These are phyloP conservation scores for Castanea crenata DNA, from an alignment of 306 rosid genomes.

Conservation along the genomic window DNA sequence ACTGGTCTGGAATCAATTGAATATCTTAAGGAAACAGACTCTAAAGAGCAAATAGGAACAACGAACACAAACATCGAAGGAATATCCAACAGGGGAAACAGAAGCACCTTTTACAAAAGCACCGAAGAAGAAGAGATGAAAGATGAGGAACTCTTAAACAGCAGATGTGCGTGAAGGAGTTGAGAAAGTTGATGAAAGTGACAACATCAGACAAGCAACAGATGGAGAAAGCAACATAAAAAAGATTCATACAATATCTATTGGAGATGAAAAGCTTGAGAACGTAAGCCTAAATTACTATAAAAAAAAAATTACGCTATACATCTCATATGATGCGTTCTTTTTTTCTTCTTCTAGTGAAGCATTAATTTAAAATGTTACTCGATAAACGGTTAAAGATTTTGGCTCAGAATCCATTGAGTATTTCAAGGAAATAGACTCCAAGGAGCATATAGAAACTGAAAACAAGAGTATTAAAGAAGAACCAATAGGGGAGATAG, in stretches of 20 bases:
- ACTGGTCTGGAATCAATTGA: not conserved
- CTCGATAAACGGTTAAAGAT: not conserved
- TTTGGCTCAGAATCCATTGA: not conserved
- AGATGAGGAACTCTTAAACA: not conserved
- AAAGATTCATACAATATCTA: not conserved
- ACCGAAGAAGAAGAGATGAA: not conserved
- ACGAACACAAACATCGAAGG: not conserved
- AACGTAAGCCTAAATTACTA: conserved; percentile 11
- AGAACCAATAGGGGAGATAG: not conserved
- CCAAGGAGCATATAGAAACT: not conserved
- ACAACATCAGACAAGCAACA: not conserved
- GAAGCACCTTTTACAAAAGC: not conserved
- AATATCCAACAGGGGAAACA: not conserved
- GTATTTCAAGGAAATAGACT: not conserved
- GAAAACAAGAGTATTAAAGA: not conserved
- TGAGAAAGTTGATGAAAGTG: not conserved
- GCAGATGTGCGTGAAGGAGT: not conserved
- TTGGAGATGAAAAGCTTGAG: conserved; percentile 4
- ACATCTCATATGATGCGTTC: not conserved
- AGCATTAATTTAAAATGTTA: not conserved
- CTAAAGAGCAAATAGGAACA: not conserved
- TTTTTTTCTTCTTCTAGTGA: not conserved
- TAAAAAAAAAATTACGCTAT: not conserved
- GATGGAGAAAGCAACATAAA: not conserved
- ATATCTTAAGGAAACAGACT: not conserved